Evolutionary conservation across 2,329 filamentous ascomycete genomes (phyloP), one percentile per base, ranked within the genome.

Genomic region (Fusarium continuum): DNA sequence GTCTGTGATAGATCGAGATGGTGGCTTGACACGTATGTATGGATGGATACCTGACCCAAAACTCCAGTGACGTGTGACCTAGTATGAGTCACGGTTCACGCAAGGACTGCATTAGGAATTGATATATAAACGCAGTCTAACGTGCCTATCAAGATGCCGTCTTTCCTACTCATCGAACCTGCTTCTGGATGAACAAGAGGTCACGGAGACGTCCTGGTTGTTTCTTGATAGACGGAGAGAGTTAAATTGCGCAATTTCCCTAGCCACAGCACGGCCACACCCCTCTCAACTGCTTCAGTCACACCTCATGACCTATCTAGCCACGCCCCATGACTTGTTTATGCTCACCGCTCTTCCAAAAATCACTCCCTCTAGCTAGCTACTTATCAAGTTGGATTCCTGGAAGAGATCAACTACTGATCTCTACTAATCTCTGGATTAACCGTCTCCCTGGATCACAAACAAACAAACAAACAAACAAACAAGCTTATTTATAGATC

Each of bases 241-340:
- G 52, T 57, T 31, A 57, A 49, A 57, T 57, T 57, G 54, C 51
- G 54, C 54, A 57, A 57, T 57, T 13, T 57, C 51, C 54, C 54
- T 34, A 57, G 40, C 54, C 54, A 57, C 54, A 56, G 17, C 38
- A 25, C 16, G 46, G 47, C 47, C 47, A 46, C 47, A 22, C 11
- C 13, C 34, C 46, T 11, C 26, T 32, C 34, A 25, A 40, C 8
- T 19, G 17, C 26, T 29, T 17, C 32, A 38, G 34, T 22, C 45
- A 40, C 40, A 23, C 34, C 54, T 35, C 41, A 57, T 57, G 54
- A 57, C 54, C 54, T 10, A 16, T 49, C 14, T 25, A 57, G 51
- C 34, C 51, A 49, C 39, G 49, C 17, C 54, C 54, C 54, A 57
- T 57, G 54, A 57, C 54, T 57, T 48, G 28, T 49, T 22, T 35